Conservation (phyloP, 345 rosid species). For the Pistacia vera region DNA sequence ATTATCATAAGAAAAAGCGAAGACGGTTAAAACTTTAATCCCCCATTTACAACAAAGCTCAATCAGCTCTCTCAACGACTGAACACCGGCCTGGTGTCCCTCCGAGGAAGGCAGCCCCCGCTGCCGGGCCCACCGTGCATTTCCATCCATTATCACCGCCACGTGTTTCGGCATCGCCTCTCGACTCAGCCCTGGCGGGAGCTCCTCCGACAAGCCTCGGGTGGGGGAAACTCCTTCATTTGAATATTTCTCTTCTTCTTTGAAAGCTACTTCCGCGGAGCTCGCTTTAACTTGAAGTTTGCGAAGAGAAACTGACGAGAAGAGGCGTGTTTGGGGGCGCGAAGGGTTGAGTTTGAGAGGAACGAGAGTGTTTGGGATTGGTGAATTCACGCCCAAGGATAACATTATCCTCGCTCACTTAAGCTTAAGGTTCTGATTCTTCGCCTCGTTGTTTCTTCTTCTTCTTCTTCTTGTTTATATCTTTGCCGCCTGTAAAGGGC, state of each 20-base stretch:
- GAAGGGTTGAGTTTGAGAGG: background rate
- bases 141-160: constrained; percentile 87
- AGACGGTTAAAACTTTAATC: constrained; percentile 69
- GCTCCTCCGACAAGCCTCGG: constrained; percentile 18
- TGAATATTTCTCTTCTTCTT: constrained; percentile 24
- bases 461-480: background rate
- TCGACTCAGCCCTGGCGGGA: constrained; percentile 50
- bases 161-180: constrained; percentile 77
- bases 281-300: background rate
- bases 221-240: constrained; percentile 5
- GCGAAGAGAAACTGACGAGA: background rate
- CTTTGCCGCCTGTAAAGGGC: background rate
- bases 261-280: constrained; percentile 12
- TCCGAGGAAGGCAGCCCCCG: constrained; percentile 48
- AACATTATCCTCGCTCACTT: constrained; percentile 8
- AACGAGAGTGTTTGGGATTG: constrained; percentile 3
- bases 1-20: constrained; percentile 80
- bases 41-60: constrained; percentile 63
- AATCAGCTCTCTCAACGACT: constrained; percentile 56
- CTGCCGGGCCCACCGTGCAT: constrained; percentile 70
- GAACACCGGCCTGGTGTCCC: constrained; percentile 73
- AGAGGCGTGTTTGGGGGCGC: background rate
- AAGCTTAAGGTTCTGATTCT: background rate
- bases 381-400: constrained; percentile 3
- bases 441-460: background rate